phyloP scores from a whole-genome alignment of 2,329 filamentous ascomycete genomes.

The Mariannaea elegans region DNA sequence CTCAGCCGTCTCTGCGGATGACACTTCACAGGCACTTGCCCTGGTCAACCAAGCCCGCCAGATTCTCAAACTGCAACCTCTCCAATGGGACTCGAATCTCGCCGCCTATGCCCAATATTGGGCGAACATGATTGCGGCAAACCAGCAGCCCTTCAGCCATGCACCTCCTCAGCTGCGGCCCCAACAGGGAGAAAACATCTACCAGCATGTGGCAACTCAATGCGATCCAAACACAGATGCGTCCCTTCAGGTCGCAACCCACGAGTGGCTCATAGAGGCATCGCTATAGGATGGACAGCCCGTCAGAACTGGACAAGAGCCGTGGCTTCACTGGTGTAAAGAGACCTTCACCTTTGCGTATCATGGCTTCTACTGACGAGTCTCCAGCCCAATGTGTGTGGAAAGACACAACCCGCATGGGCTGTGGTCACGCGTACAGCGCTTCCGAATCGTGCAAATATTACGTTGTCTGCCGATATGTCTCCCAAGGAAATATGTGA shows the following conservation, averaged over 20 bases:
- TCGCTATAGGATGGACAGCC: conserved; percentile 42
- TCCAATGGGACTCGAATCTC: conserved; percentile 43
- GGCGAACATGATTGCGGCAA: conserved; percentile 46
- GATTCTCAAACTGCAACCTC: conserved; percentile 38
- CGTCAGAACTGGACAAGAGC: conserved; percentile 44
- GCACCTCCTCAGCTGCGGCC: conserved; percentile 42
- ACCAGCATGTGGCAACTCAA: conserved; percentile 41
- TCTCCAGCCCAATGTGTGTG: conserved; percentile 48
- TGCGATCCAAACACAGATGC: conserved; percentile 42
- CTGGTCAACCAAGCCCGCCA: conserved; percentile 46
- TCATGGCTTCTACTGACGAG: conserved; percentile 14
- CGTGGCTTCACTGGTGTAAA: conserved; percentile 50
- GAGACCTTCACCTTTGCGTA: conserved; percentile 2
- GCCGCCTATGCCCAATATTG: conserved; percentile 46
- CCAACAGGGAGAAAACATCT: conserved; percentile 48
- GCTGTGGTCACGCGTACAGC: conserved; percentile 45
- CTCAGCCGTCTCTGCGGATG: conserved; percentile 30
- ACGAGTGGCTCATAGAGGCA: conserved; percentile 44
- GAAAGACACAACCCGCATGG: conserved; percentile 45
- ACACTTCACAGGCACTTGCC: conserved; percentile 36
- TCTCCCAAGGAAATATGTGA: conserved; percentile 48
- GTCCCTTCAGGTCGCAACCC: conserved; percentile 43
- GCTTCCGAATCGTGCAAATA: conserved; percentile 45
- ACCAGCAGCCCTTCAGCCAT: conserved; percentile 43
- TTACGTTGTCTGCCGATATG: conserved; percentile 47